phyloP scores from a whole-genome alignment of 441 rosid genomes.

The Melastoma candidum region DNA sequence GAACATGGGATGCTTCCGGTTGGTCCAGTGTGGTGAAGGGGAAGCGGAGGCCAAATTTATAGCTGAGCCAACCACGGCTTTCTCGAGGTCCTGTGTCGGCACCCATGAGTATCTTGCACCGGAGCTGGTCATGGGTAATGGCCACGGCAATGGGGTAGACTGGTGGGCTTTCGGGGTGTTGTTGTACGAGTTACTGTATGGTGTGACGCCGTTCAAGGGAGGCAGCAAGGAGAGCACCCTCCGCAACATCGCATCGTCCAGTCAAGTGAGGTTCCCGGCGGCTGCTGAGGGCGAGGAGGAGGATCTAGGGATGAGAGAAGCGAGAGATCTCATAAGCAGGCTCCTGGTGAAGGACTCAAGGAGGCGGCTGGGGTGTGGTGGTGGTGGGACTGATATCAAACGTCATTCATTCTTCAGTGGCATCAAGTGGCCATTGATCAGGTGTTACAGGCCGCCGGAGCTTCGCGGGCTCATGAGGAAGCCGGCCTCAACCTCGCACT shows the following conservation, averaged over 20 bases:
- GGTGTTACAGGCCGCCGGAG: conserved; percentile 52
- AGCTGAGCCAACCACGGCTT: conserved; percentile 50
- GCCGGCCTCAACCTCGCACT: conserved; percentile 12
- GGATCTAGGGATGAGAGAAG: conserved; percentile 31
- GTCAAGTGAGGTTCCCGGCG: conserved; percentile 23
- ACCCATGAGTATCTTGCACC: conserved; percentile 69
- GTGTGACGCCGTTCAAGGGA: conserved; percentile 57
- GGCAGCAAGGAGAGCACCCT: conserved; percentile 41
- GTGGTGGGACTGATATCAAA: conserved; percentile 50
- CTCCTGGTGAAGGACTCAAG: conserved; percentile 43
- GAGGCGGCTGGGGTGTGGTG: conserved; percentile 44
- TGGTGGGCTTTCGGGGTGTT: conserved; percentile 76
- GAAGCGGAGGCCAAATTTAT: conserved; percentile 35
- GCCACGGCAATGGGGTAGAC: conserved; percentile 57
- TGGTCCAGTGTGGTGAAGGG: conserved; percentile 2
- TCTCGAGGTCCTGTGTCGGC: conserved; percentile 47
- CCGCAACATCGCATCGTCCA: conserved; percentile 42
- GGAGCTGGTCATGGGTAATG: conserved; percentile 43
- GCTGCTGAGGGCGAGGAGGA: conserved; percentile 23
- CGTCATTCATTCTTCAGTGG: conserved; percentile 52
- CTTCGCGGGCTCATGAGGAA: conserved; percentile 32
- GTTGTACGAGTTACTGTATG: conserved; percentile 40
- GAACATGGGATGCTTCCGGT: conserved; percentile 22
- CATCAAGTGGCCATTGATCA: conserved; percentile 57
- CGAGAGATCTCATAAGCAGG: conserved; percentile 41